A percentile compares a stretch with the other conserved stretches of the same genome.
Evolutionary conservation across 805 yeast species (phyloP).

Genomic region (Candida ulmi): DNA sequence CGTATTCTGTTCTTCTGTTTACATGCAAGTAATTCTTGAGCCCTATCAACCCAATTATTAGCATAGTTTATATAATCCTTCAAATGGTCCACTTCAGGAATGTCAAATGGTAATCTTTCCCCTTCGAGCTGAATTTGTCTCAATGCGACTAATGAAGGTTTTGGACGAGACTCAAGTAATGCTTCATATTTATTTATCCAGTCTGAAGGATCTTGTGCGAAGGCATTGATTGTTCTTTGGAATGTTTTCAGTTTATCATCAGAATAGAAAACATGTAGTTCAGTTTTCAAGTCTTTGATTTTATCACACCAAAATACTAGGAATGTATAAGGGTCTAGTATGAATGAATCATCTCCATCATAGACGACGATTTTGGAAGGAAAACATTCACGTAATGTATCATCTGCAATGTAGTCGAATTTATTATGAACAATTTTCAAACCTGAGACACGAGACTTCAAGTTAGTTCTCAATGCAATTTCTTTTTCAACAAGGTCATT

Average conservation of each 20-base stretch:
- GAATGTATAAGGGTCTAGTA: constrained; percentile 27
- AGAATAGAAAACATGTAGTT: constrained; percentile 40
- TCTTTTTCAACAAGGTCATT: constrained; percentile 35
- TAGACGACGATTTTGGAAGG: constrained; percentile 48
- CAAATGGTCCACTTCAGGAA: constrained; percentile 33
- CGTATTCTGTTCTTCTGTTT: constrained; percentile 37
- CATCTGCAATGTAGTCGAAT: constrained; percentile 47
- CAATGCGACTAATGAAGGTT: constrained; percentile 42
- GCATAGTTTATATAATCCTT: constrained; percentile 38
- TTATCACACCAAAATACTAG: constrained; percentile 13
- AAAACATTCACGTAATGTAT: constrained; percentile 41
- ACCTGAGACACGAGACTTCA: constrained; percentile 28
- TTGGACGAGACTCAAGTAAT: constrained; percentile 33
- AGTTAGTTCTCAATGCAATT: constrained; percentile 31
- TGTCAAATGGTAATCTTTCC: constrained; percentile 39
- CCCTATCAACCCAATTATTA: constrained; percentile 47
- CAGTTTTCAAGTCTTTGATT: constrained; percentile 26
- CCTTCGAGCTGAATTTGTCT: constrained; percentile 47
- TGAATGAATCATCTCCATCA: constrained; percentile 26
- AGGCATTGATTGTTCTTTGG: constrained; percentile 31
- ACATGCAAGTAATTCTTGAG: constrained; percentile 40
- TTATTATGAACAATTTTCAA: constrained; percentile 29
- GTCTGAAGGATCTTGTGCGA: constrained; percentile 39
- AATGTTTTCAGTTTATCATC: constrained; percentile 46
- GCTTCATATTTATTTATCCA: constrained; percentile 48